Evolutionary conservation across 805 yeast species (phyloP).

Genomic region (Kazachstania bromeliacearum): DNA sequence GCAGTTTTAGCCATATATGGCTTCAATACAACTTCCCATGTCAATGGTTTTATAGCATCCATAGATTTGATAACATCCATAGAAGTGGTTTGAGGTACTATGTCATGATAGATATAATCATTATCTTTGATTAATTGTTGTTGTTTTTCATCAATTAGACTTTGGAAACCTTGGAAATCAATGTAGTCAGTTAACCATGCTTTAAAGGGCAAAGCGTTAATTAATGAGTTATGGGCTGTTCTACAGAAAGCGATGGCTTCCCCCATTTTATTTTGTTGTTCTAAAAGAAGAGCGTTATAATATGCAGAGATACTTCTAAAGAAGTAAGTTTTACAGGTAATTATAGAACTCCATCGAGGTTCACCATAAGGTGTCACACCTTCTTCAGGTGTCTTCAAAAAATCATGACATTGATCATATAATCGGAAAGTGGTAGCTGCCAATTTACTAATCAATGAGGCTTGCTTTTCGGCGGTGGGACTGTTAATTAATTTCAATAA

Average conservation of each 20-base stretch:
- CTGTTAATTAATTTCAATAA: slow-evolving; percentile 45
- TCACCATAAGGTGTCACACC: slow-evolving; percentile 30
- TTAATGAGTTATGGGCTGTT: slow-evolving; percentile 38
- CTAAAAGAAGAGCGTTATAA: slow-evolving; percentile 47
- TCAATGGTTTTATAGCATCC: slow-evolving; percentile 58
- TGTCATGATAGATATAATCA: slow-evolving; percentile 79
- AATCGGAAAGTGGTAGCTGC: slow-evolving; percentile 51
- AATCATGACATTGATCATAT: slow-evolving; percentile 44
- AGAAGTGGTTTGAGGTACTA: slow-evolving; percentile 46
- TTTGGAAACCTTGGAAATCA: slow-evolving; percentile 28
- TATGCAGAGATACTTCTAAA: slow-evolving; percentile 54
- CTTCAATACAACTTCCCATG: slow-evolving; percentile 50
- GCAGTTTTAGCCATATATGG: slow-evolving; percentile 32
- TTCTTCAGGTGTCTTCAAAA: slow-evolving; percentile 34
- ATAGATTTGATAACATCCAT: slow-evolving; percentile 35
- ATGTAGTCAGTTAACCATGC: slow-evolving; percentile 28
- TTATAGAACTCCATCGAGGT: slow-evolving; percentile 41
- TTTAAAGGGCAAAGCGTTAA: slow-evolving; percentile 23
- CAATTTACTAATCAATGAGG: slow-evolving; percentile 65
- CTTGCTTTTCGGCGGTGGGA: slow-evolving; percentile 38
- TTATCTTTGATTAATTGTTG: slow-evolving; percentile 62
- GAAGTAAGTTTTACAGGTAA: slow-evolving; percentile 44
- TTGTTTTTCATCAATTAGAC: slow-evolving; percentile 30
- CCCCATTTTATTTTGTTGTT: slow-evolving; percentile 55
- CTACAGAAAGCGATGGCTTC: slow-evolving; percentile 60